Conservation (phyloP, 2,329 filamentous ascomycete species). For the Cladosporium sp. region DNA sequence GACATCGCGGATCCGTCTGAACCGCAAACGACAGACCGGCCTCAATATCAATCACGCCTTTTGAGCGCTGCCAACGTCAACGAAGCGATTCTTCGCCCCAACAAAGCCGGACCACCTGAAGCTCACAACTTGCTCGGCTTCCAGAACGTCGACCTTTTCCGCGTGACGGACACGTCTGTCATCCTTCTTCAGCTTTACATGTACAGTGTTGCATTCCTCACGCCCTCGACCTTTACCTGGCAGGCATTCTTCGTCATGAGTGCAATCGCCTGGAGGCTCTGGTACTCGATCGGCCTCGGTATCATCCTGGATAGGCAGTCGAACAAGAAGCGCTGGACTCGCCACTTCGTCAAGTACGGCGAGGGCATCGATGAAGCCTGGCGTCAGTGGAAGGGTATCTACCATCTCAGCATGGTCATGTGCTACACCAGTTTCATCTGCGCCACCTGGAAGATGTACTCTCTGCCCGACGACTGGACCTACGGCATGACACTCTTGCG, state of each 20-base stretch:
- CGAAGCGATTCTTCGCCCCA: conserved; percentile 32
- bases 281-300: conserved; percentile 86
- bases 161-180: conserved; percentile 76
- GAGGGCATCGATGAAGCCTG: conserved; percentile 87
- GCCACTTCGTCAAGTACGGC: conserved; percentile 95
- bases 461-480: conserved; percentile 75
- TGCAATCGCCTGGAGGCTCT: conserved; percentile 76
- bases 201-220: conserved; percentile 64
- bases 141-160: conserved; percentile 79
- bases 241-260: conserved; percentile 75
- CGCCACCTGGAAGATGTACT: conserved; percentile 95
- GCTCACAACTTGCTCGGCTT: conserved; percentile 81
- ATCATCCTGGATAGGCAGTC: conserved; percentile 81
- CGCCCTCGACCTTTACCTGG: conserved; percentile 68
- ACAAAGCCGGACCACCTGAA: conserved; percentile 52
- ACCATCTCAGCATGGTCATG: conserved; percentile 86
- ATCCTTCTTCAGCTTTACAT: conserved; percentile 72
- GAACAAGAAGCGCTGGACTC: conserved; percentile 86
- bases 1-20: conserved; percentile 44
- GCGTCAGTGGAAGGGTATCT: conserved; percentile 96
- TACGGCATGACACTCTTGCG: conserved; percentile 80
- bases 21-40: conserved; percentile 32
- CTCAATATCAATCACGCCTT: conserved; percentile 34
- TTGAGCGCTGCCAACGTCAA: conserved; percentile 33
- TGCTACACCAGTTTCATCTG: conserved; percentile 84